Base-by-base conservation (phyloP, 768 basidiomycete species). In the Hericium rajendrae region DNA sequence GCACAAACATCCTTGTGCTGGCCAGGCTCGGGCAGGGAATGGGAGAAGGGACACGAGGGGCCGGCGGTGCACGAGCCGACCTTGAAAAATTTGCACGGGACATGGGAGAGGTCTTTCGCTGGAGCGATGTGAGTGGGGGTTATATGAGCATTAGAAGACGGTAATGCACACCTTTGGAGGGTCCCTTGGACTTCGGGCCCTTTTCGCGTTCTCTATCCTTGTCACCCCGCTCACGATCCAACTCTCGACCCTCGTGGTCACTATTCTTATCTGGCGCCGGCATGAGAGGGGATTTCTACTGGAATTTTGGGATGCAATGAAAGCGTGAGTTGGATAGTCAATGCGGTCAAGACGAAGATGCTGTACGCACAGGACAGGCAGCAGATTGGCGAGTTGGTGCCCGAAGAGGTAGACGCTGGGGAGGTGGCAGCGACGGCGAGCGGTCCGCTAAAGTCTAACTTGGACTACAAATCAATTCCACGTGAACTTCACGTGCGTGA, bases 21-120 rank as follows among this genome's bases (percentile, higher is more conserved):
- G 3, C 91, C 87, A 28, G 91, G 85, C 63, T 92, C 89, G 57
- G 79, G 72, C 6, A 76, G 65, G 57, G 70, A 68, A 70, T 98
- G 95, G 28, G 93, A 94, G 79, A 98, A 98, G n/a, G 91, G 92
- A 70, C 95, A 98, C 2, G 89, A 87, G 3, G 90, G 75, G 38
- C 94, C 94, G 10, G 94, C 94, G 4, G 94, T 95, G 72, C 94
- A 98, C 12, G 85, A 86, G 38, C 94, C 92, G 61, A 91, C 88
- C 68, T 88, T 91, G 83, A 85, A 97, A 81, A 97, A 97, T 74
- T 95, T 91, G 76, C 95, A 98, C 1, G 94, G 94, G 13, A 98
- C 95, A 77, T 97, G 94, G 2, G 90, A 91, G 56, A 97, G 80
- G 69, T 93, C 91, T 70, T 92, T 91, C 52, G 85, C 86, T 86